Base-by-base conservation (phyloP, 169 alveolate species). In the Plasmodium reichenowi region DNA sequence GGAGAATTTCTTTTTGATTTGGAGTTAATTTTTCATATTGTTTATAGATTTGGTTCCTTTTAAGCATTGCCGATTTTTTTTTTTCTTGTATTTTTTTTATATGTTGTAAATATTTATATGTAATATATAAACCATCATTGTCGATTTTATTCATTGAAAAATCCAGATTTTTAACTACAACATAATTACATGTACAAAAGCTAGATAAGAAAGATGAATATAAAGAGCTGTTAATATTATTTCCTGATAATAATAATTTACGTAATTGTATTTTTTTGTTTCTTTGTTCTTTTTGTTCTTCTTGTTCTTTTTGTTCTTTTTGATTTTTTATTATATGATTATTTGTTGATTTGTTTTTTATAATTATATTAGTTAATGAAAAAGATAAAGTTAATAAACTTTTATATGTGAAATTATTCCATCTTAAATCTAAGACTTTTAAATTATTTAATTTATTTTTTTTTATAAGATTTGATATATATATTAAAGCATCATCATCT, bases 391-490 rank as follows among this genome's bases (percentile, higher is more conserved):
- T 59, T 66, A 78, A 48, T 20, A 78, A 78, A 58, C 89, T 78
- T 78, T 70, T 78, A 48, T 78, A 78, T 6, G 89, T 78, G 47
- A 78, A 78, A 38, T 78, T 78, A 64, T 78, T 78, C 89, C 89
- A 78, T 45, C 89, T 29, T 45, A 78, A 66, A 52, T 78, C 89
- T 10, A 78, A 70, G 6, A 78, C 24, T 78, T 64, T 78, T 22
- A 78, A n/a, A 64, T 66, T 64, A 32, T 59, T 58, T 52, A 78
- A 63, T 32, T 78, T 64, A 12, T 78, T 70, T 47, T 78, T 78
- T 78, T 78, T 78, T 50, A 78, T 78, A 8, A 78, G 59, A 22
- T 68, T 78, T 12, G 78, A 78, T 17, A 78, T 64, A 56, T 78
- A 54, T 68, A 66, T 78, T 43, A 78, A 76, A 15, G 89, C 89